These are phyloP conservation scores for Aspergillus hiratsukae DNA, from an alignment of 2,329 filamentous ascomycete genomes.

Conservation along the genomic window DNA sequence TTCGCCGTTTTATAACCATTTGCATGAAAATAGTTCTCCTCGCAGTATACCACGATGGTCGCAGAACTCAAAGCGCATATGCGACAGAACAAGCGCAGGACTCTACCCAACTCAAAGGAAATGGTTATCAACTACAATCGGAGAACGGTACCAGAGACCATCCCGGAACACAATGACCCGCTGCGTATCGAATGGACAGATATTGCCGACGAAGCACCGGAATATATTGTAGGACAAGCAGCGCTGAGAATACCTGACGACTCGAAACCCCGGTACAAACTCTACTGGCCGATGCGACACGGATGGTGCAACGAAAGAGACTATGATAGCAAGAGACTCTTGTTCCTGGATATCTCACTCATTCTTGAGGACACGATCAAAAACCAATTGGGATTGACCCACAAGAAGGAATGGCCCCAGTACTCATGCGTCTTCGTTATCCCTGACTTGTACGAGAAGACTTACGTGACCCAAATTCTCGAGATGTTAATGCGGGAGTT, in stretches of 20 bases:
- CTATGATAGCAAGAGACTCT: slow-evolving; percentile 71
- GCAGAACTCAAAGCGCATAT: slow-evolving; percentile 85
- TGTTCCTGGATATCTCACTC: slow-evolving; percentile 82
- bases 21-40: slow-evolving; percentile 46
- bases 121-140: slow-evolving; percentile 92
- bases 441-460: slow-evolving; percentile 92
- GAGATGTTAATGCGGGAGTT: slow-evolving; percentile 85
- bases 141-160: slow-evolving; percentile 75
- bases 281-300: slow-evolving; percentile 85
- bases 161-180: slow-evolving; percentile 91
- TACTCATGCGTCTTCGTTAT: slow-evolving; percentile 98
- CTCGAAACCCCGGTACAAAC: slow-evolving; percentile 81
- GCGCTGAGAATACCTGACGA: slow-evolving; percentile 85
- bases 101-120: slow-evolving; percentile 95
- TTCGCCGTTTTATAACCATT: slow-evolving; percentile 1
- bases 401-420: slow-evolving; percentile 76
- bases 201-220: slow-evolving; percentile 60
- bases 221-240: slow-evolving; percentile 75
- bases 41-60: slow-evolving; percentile 72
- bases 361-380: slow-evolving; percentile 83
- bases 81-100: slow-evolving; percentile 89
- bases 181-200: slow-evolving; percentile 96
- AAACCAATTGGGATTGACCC: slow-evolving; percentile 73
- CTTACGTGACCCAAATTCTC: slow-evolving; percentile 78
- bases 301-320: slow-evolving; percentile 89